These are phyloP conservation scores for Primulina huaijiensis DNA, from an alignment of 257 asterid species.

Conservation along the genomic window DNA sequence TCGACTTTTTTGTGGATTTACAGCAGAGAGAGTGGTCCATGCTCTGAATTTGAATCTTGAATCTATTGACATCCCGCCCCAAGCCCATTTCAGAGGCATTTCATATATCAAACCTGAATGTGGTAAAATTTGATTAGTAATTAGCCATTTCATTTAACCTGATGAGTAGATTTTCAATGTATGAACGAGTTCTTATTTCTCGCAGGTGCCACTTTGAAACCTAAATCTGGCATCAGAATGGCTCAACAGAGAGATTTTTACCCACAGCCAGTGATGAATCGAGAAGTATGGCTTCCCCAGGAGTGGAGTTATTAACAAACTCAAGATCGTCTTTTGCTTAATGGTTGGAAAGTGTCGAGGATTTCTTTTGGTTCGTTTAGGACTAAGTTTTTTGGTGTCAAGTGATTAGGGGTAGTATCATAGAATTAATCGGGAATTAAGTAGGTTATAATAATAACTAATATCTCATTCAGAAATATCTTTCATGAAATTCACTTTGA, in stretches of 20 bases:
- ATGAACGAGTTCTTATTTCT: background rate
- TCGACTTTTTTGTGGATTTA: background rate
- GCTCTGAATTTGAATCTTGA: conserved; percentile 61
- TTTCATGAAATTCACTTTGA: background rate
- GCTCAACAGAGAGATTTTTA: conserved; percentile 29
- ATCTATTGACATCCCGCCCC: conserved; percentile 23
- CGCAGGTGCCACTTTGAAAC: conserved; percentile 24
- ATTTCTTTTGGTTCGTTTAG: background rate
- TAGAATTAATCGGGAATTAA: background rate
- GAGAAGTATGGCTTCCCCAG: conserved; percentile 60
- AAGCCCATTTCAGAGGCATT: conserved; percentile 22
- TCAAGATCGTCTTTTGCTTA: background rate
- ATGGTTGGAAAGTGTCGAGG: background rate
- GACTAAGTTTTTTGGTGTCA: background rate
- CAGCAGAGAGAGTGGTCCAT: conserved; percentile 62
- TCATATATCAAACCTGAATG: conserved; percentile 24
- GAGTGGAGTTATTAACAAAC: conserved; percentile 69
- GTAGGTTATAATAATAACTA: no score
- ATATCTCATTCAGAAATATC: background rate
- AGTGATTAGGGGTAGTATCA: background rate
- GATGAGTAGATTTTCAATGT: background rate
- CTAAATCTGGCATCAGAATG: conserved; percentile 17
- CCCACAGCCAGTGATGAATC: conserved; percentile 32
- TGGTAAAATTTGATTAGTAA: conserved; percentile 25
- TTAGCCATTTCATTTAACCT: background rate